These are phyloP conservation scores for Scorias spongiosa DNA, from an alignment of 2,329 filamentous ascomycete genomes.

Conservation along the genomic window DNA sequence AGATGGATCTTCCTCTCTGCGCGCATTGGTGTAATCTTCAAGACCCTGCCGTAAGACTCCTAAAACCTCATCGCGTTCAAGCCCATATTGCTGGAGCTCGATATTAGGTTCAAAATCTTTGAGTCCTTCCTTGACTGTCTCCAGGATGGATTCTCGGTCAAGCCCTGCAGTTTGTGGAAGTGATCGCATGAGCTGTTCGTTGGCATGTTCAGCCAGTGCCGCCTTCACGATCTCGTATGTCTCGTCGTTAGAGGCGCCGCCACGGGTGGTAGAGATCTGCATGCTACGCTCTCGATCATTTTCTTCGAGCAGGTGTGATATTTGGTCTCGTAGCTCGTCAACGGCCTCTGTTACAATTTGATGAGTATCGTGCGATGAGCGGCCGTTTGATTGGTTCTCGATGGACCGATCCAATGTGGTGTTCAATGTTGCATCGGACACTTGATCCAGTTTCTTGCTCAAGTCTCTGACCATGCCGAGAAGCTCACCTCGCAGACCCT, in stretches of 20 bases:
- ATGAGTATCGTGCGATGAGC: constrained; percentile 52
- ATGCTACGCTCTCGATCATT: constrained; percentile 37
- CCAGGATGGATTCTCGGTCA: constrained; percentile 60
- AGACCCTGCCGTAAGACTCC: constrained; percentile 76
- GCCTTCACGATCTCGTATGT: constrained; percentile 73
- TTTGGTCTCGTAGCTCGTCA: constrained; percentile 66
- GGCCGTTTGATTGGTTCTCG: constrained; percentile 23
- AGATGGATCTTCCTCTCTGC: constrained; percentile 24
- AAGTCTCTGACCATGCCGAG: constrained; percentile 89
- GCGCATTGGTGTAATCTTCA: constrained; percentile 49
- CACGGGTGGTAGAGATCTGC: constrained; percentile 27
- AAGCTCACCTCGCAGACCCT: constrained; percentile 81
- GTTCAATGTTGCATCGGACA: constrained; percentile 24
- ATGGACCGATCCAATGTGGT: constrained; percentile 26
- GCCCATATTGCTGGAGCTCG: constrained; percentile 73
- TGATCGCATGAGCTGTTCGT: constrained; percentile 18
- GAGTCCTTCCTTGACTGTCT: constrained; percentile 79
- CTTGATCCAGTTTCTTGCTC: constrained; percentile 68
- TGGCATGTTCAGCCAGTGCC: constrained; percentile 51
- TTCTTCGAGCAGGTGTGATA: constrained; percentile 68
- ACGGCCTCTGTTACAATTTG: constrained; percentile 68
- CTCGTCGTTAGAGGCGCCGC: constrained; percentile 45
- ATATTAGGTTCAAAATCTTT: constrained; percentile 91
- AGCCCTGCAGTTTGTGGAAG: constrained; percentile 12
- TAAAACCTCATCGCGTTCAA: constrained; percentile 81